These are phyloP conservation scores for Annona cherimola DNA, from an alignment of 164 flowering plant species.

Conservation along the genomic window DNA sequence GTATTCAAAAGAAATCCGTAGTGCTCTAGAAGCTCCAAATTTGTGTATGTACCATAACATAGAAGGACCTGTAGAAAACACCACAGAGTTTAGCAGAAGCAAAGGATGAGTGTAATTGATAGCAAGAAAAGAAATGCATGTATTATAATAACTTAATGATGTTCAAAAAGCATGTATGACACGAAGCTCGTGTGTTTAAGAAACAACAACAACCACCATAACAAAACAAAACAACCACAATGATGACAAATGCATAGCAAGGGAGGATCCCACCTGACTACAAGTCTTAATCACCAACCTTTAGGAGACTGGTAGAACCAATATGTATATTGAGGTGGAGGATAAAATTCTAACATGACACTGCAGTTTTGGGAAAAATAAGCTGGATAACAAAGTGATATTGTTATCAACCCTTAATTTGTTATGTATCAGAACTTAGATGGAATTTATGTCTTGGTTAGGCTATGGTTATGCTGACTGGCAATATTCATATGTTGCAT, in stretches of 20 bases:
- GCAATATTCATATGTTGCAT: neutral
- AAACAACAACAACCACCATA: neutral
- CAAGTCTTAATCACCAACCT: too few relatives aligned
- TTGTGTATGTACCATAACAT: constrained; percentile 85
- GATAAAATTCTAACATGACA: neutral
- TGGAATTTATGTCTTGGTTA: neutral
- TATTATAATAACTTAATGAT: neutral
- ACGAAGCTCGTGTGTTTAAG: too few relatives aligned
- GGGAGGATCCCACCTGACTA: too few relatives aligned
- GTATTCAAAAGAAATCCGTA: constrained; percentile 73
- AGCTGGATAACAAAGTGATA: neutral
- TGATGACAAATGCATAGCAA: too few relatives aligned
- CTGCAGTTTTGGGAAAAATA: neutral
- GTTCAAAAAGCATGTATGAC: neutral
- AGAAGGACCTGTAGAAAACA: constrained; percentile 57
- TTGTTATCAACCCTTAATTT: neutral
- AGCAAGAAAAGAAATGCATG: neutral
- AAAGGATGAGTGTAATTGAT: neutral
- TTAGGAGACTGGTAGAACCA: too few relatives aligned
- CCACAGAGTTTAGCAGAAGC: neutral
- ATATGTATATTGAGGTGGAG: too few relatives aligned
- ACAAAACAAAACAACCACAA: neutral
- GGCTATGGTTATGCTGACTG: too few relatives aligned
- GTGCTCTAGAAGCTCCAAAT: constrained; percentile 93
- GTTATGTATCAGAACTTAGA: neutral